Evolutionary conservation across 345 rosid species (phyloP), one percentile per base, ranked within the genome.

Genomic region (Pistacia vera): DNA sequence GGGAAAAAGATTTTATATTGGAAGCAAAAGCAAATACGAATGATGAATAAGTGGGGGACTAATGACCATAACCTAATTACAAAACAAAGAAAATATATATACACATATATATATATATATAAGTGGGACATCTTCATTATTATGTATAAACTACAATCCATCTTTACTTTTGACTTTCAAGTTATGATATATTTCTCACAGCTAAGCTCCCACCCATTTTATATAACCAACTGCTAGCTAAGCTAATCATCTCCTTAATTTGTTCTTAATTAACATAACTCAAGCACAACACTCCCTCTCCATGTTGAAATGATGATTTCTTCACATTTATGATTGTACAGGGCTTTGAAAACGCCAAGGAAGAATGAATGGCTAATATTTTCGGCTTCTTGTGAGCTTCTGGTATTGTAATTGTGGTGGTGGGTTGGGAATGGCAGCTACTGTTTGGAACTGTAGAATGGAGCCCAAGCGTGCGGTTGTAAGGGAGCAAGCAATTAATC

Each of bases 41-140:
- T 72, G 67, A 72, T 72, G 66, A 46, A 28, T 25, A 16, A 8
- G 57, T 60, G 66, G 75, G 66, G 75, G 63, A 61, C 57, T 25
- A 44, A 41, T 8, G 14, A 71, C 18, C 30, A 30, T 7, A 67
- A 48, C 41, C 25, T 6, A 67, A 22, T 67, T 64, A 25, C 2
- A 44, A 59, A 44, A 28, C 8, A 8, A 11, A 8, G 30, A 52
- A 11, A 52, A 52, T 52, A 13, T 11, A 52, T 2, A 54, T 51
- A 51, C 25, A 25, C 22, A n/a, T n/a, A n/a, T n/a, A n/a, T 51
- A 13, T 14, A 13, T 13, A 54, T 13, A 54, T 13, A 54, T 17
- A 22, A 4, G 66, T 3, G 75, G 66, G 46, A 22, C 75, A 60
- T 48, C 28, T 14, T 44, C 66, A 60, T 72, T 60, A 71, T 72